Evolutionary conservation across 1,139 yeast genomes (phyloP).

Genomic region (Debaryomyces fabryi): DNA sequence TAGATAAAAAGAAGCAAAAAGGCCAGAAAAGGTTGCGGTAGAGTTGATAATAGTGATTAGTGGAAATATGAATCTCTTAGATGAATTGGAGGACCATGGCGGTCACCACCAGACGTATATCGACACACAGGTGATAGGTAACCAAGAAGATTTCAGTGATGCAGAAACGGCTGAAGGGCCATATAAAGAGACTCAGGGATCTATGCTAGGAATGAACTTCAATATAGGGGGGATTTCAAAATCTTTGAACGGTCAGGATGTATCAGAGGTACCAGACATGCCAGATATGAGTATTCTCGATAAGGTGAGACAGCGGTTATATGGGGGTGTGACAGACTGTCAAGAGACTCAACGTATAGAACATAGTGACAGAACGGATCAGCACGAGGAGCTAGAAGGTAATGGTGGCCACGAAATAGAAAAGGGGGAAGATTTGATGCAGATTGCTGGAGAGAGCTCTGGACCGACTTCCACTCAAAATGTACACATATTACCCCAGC

Average conservation of each 20-base stretch:
- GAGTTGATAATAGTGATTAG: background rate
- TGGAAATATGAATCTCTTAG: slow-evolving; percentile 24
- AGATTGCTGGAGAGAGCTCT: background rate
- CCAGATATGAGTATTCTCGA: slow-evolving; percentile 12
- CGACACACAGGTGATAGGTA: slow-evolving; percentile 12
- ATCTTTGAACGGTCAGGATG: slow-evolving; percentile 9
- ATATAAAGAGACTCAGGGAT: slow-evolving; percentile 1
- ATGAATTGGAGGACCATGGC: slow-evolving; percentile 21
- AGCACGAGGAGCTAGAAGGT: background rate
- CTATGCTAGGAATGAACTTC: slow-evolving; percentile 15
- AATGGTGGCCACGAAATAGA: background rate
- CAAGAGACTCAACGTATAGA: background rate
- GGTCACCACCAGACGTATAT: slow-evolving; percentile 6
- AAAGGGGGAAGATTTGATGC: background rate
- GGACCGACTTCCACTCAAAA: background rate
- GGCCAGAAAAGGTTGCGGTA: background rate
- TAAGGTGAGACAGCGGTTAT: slow-evolving; percentile 13
- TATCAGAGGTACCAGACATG: slow-evolving; percentile 3
- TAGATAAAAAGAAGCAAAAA: background rate
- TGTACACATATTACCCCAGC: slow-evolving; percentile 15
- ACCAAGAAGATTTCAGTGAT: slow-evolving; percentile 5
- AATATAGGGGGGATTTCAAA: slow-evolving; percentile 19
- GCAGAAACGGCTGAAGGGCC: slow-evolving; percentile 13
- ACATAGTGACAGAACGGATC: background rate
- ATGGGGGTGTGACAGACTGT: slow-evolving; percentile 7